Conservation (phyloP, 805 yeast genomes). For the Kodamaea neixiangensis region DNA sequence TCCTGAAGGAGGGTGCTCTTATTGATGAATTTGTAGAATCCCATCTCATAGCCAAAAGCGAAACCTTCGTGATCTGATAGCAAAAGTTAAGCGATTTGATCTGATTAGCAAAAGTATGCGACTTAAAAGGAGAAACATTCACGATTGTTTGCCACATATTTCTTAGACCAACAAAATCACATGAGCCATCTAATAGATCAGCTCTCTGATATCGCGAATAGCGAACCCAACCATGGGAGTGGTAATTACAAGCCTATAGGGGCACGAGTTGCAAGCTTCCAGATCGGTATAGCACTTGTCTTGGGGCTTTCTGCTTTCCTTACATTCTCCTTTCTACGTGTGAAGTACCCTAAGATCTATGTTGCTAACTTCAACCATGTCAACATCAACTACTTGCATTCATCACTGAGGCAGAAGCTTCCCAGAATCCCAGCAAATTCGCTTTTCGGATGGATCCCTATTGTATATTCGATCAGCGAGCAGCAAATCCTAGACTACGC, state of each 20-base stretch:
- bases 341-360: conserved; percentile 76
- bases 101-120: neutral
- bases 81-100: no score
- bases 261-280: conserved; percentile 65
- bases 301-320: conserved; percentile 71
- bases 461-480: conserved; percentile 65
- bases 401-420: conserved; percentile 48
- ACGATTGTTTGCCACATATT: neutral
- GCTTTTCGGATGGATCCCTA: conserved; percentile 80
- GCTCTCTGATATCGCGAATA: neutral
- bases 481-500: conserved; percentile 82
- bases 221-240: neutral
- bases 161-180: neutral
- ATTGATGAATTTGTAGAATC: no score
- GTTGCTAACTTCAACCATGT: conserved; percentile 71
- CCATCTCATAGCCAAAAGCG: no score
- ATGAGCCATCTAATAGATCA: neutral
- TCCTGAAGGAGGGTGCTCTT: no score
- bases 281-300: conserved; percentile 64
- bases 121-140: no score
- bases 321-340: conserved; percentile 68
- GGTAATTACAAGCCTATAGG: conserved; percentile 3
- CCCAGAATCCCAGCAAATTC: conserved; percentile 60
- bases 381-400: conserved; percentile 42
- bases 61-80: no score